phyloP scores from a whole-genome alignment of 2,329 filamentous ascomycete species.

The Neonectria faginata region DNA sequence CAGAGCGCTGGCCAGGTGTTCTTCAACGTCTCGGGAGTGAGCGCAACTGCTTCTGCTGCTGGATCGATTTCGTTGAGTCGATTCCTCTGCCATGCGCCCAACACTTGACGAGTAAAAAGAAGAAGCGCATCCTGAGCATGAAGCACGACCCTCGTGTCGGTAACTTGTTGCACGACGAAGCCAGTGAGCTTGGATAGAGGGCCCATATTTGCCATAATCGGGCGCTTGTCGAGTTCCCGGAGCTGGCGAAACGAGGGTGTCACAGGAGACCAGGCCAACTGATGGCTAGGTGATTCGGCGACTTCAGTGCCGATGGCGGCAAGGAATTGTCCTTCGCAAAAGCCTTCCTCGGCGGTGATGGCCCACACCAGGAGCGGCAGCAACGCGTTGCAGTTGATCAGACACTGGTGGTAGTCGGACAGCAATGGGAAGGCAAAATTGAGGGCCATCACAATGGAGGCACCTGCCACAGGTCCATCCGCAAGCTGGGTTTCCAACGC shows the following conservation, averaged over 20 bases:
- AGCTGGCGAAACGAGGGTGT: constrained; percentile 72
- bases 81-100: constrained; percentile 79
- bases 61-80: constrained; percentile 79
- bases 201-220: constrained; percentile 74
- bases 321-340: constrained; percentile 82
- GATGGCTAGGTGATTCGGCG: constrained; percentile 54
- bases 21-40: constrained; percentile 74
- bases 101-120: constrained; percentile 73
- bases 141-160: constrained; percentile 59
- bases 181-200: constrained; percentile 74
- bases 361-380: constrained; percentile 77
- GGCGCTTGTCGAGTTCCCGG: constrained; percentile 68
- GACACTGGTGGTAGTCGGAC: constrained; percentile 67
- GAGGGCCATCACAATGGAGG: constrained; percentile 75
- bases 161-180: constrained; percentile 70
- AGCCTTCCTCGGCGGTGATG: constrained; percentile 77
- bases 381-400: constrained; percentile 75
- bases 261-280: constrained; percentile 72
- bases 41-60: constrained; percentile 70
- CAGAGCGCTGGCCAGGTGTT: constrained; percentile 78
- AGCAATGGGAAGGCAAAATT: constrained; percentile 82
- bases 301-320: constrained; percentile 76
- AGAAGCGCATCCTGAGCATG: constrained; percentile 70
- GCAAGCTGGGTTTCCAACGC: constrained; percentile 66
- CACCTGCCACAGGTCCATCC: constrained; percentile 57